Evolutionary conservation across 257 asterid genomes (phyloP).

Genomic region (Plantago ovata): DNA sequence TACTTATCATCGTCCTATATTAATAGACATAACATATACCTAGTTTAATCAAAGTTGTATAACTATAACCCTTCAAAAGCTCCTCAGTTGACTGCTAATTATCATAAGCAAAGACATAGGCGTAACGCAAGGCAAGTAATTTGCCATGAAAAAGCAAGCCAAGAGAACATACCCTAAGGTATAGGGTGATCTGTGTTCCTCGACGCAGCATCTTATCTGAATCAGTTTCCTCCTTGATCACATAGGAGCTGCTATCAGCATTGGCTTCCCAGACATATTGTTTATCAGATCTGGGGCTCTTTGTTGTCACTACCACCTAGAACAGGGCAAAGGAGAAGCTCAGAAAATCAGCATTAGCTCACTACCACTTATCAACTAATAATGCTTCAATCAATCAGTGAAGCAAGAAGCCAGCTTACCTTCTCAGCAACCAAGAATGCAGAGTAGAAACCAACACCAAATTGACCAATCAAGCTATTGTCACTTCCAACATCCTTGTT

Average conservation of each 20-base stretch:
- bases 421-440: constrained; percentile 89
- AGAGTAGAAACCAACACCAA: constrained; percentile 98
- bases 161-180: constrained; percentile 53
- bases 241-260: constrained; percentile 89
- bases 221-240: constrained; percentile 78
- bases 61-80: not conserved
- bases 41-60: not conserved
- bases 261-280: constrained; percentile 90
- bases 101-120: not conserved
- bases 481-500: constrained; percentile 78
- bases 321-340: constrained; percentile 11
- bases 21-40: not conserved
- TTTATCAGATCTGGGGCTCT: constrained; percentile 92
- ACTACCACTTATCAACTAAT: constrained; percentile 12
- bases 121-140: constrained; percentile 5
- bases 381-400: not conserved
- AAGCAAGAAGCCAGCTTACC: constrained; percentile 36
- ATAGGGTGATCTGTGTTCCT: constrained; percentile 95
- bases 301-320: constrained; percentile 90
- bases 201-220: constrained; percentile 58
- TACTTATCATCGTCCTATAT: constrained; percentile 91
- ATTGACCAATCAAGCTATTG: constrained; percentile 95
- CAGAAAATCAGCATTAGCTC: constrained; percentile 9
- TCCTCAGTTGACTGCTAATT: not conserved
- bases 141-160: not conserved